These are phyloP conservation scores for Penicillium aurantiogriseum DNA, from an alignment of 2,329 filamentous ascomycete genomes.

Conservation along the genomic window DNA sequence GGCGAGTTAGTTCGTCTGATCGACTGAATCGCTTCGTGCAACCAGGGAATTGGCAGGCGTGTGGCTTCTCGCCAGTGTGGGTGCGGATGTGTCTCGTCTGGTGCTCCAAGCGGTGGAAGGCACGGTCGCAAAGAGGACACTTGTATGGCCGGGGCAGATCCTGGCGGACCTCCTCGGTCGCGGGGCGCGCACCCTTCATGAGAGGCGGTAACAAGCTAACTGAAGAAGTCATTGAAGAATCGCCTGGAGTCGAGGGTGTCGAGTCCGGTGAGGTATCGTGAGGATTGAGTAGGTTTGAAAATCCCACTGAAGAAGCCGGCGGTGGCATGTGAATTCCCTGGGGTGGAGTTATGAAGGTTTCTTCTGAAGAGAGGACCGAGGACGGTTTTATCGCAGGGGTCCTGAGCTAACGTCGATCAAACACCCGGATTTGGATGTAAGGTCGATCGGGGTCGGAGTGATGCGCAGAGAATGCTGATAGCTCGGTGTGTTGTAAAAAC, in stretches of 20 bases:
- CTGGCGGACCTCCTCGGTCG: slow-evolving; percentile 61
- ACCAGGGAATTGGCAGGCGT: slow-evolving; percentile 90
- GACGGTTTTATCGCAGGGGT: slow-evolving; percentile 20
- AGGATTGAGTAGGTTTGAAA: slow-evolving; percentile 68
- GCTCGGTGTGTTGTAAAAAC: neutral
- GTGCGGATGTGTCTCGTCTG: slow-evolving; percentile 91
- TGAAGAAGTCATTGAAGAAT: slow-evolving; percentile 44
- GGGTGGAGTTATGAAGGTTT: neutral
- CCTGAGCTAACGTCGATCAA: slow-evolving; percentile 30
- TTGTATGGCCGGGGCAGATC: slow-evolving; percentile 97
- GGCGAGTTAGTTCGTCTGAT: slow-evolving; percentile 92
- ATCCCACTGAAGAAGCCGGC: slow-evolving; percentile 70
- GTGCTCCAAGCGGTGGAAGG: slow-evolving; percentile 96
- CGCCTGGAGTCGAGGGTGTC: slow-evolving; percentile 21
- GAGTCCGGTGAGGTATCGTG: slow-evolving; percentile 47
- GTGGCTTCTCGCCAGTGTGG: slow-evolving; percentile 96
- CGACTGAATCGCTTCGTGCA: slow-evolving; percentile 97
- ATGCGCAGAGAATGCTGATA: neutral
- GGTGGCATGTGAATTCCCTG: slow-evolving; percentile 66
- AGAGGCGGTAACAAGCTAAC: slow-evolving; percentile 47
- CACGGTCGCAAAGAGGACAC: slow-evolving; percentile 96
- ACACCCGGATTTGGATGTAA: slow-evolving; percentile 22
- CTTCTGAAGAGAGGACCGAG: slow-evolving; percentile 8
- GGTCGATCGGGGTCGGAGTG: slow-evolving; percentile 2
- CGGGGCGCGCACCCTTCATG: slow-evolving; percentile 51